Evolutionary conservation across 2,329 filamentous ascomycete species (phyloP).

Genomic region (Penicillium sp.): DNA sequence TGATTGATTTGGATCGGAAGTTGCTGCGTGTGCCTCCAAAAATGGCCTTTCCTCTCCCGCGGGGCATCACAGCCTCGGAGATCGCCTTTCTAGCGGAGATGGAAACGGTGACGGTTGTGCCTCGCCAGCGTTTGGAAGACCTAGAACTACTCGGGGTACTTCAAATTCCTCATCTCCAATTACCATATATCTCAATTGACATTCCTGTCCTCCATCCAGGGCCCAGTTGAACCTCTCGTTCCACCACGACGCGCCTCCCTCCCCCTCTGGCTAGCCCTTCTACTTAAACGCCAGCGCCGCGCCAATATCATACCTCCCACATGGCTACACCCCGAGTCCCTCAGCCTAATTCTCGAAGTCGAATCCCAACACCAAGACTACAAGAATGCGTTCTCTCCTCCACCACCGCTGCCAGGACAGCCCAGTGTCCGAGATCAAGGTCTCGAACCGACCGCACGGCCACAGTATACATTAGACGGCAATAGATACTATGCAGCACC

Average conservation of each 20-base stretch:
- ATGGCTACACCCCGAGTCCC: conserved; percentile 78
- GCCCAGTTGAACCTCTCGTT: conserved; percentile 71
- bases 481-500: conserved; percentile 55
- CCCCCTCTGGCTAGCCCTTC: conserved; percentile 91
- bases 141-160: conserved; percentile 83
- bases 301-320: conserved; percentile 89
- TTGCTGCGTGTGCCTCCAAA: conserved; percentile 28
- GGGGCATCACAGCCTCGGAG: conserved; percentile 78
- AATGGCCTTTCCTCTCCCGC: conserved; percentile 64
- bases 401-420: conserved; percentile 65
- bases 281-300: conserved; percentile 90
- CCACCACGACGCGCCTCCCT: conserved; percentile 79
- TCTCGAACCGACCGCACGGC: conserved; percentile 25
- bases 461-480: conserved; percentile 42
- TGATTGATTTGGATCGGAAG: background rate
- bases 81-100: conserved; percentile 96
- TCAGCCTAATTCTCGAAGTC: conserved; percentile 74
- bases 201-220: conserved; percentile 55
- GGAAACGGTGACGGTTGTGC: conserved; percentile 91
- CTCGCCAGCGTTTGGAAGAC: conserved; percentile 83
- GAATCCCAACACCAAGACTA: conserved; percentile 69
- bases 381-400: conserved; percentile 72
- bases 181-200: conserved; percentile 2
- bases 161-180: conserved; percentile 29
- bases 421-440: conserved; percentile 30